Conservation (phyloP, 139 green algal genomes). For the Penium margaritaceum region DNA sequence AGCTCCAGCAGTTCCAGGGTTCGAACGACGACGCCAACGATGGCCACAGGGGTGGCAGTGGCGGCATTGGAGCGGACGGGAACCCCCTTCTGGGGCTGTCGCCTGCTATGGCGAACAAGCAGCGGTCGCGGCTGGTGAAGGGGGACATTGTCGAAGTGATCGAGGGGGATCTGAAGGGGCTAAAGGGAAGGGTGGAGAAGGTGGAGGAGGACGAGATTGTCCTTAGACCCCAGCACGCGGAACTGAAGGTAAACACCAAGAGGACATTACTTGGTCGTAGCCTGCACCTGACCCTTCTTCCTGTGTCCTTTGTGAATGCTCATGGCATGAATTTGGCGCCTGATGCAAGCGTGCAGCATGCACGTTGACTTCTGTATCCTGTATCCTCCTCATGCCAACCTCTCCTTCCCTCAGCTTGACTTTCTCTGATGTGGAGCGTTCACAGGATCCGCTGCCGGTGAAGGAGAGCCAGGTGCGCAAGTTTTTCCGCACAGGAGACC, state of each 20-base stretch:
- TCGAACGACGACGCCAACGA: constrained; percentile 31
- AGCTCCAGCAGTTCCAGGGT: constrained; percentile 78
- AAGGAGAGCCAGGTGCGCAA: constrained; percentile 45
- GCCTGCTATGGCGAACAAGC: background rate
- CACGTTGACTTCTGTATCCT: no score
- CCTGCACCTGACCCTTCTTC: no score
- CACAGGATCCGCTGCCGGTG: constrained; percentile 33
- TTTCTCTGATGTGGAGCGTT: no score
- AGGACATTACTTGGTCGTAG: no score
- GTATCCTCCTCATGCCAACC: no score
- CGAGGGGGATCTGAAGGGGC: constrained; percentile 73
- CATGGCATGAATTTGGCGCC: no score
- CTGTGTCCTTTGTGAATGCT: no score
- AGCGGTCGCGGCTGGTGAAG: constrained; percentile 27
- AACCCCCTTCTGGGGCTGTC: constrained; percentile 2
- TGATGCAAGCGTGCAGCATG: no score
- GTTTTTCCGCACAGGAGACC: constrained; percentile 54
- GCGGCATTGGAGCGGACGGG: background rate
- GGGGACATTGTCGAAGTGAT: constrained; percentile 61
- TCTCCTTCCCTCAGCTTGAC: no score
- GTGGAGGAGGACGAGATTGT: constrained; percentile 62
- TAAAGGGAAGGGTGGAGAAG: constrained; percentile 64
- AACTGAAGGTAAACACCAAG: constrained; percentile 51
- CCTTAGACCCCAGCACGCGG: constrained; percentile 56
- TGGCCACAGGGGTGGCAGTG: background rate